phyloP scores from a whole-genome alignment of 2,329 filamentous ascomycete species.

The Thelonectria discophora region DNA sequence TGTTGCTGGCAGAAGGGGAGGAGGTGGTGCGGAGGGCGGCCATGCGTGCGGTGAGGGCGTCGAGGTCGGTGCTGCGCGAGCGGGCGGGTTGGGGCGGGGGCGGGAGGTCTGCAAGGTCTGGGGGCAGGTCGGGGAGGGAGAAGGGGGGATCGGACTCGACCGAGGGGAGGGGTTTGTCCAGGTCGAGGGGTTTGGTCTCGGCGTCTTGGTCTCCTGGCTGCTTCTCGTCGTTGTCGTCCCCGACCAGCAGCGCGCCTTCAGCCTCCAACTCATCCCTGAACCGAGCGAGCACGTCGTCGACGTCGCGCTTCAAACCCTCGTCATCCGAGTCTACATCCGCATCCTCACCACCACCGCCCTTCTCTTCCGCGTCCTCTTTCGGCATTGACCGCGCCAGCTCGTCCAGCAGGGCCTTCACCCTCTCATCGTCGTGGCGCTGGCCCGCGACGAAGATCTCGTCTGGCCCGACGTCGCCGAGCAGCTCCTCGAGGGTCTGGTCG shows the following conservation, averaged over 20 bases:
- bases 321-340: conserved; percentile 54
- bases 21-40: conserved; percentile 57
- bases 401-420: conserved; percentile 50
- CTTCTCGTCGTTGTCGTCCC: conserved; percentile 5
- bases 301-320: conserved; percentile 56
- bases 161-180: conserved; percentile 5
- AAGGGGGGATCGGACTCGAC: conserved; percentile 46
- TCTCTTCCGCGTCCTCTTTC: conserved; percentile 32
- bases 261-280: conserved; percentile 58
- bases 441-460: conserved; percentile 42
- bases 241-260: conserved; percentile 36
- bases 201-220: conserved; percentile 20
- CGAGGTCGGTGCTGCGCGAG: conserved; percentile 43
- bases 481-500: conserved; percentile 62
- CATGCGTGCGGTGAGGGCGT: conserved; percentile 61
- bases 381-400: conserved; percentile 48
- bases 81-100: conserved; percentile 35
- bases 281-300: conserved; percentile 56
- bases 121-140: conserved; percentile 58
- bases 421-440: conserved; percentile 42
- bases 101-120: conserved; percentile 50
- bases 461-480: conserved; percentile 55
- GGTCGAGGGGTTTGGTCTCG: conserved; percentile 33
- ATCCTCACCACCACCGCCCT: conserved; percentile 9
- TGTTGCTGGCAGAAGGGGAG: conserved; percentile 46